phyloP scores from a whole-genome alignment of 495 filamentous ascomycete species.

The Articulospora tetracladia region DNA sequence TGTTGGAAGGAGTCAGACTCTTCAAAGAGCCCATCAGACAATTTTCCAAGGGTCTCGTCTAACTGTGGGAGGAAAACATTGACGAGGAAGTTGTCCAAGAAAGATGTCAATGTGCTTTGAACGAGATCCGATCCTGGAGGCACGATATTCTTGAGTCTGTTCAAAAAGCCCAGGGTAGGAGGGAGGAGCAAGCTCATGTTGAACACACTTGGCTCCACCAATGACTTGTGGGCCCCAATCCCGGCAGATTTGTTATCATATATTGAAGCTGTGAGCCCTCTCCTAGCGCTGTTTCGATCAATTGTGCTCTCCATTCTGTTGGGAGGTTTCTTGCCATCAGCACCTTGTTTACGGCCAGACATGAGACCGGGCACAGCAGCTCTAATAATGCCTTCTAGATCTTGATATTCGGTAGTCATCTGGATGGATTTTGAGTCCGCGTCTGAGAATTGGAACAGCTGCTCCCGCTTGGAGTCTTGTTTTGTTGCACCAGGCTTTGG shows the following conservation, averaged over 20 bases:
- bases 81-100: constrained; percentile 96
- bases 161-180: constrained; percentile 89
- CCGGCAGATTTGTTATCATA: constrained; percentile 16
- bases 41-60: constrained; percentile 89
- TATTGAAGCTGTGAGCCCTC: constrained; percentile 40
- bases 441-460: constrained; percentile 87
- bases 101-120: constrained; percentile 84
- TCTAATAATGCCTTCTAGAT: constrained; percentile 84
- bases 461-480: constrained; percentile 53
- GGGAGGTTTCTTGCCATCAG: constrained; percentile 36
- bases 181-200: constrained; percentile 94
- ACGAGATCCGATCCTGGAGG: constrained; percentile 79
- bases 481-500: constrained; percentile 33
- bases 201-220: constrained; percentile 94
- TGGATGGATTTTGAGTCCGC: constrained; percentile 72
- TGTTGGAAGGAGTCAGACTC: constrained; percentile 84
- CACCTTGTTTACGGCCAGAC: constrained; percentile 58
- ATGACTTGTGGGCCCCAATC: constrained; percentile 65
- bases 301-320: constrained; percentile 25
- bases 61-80: constrained; percentile 97
- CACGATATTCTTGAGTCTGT: constrained; percentile 86
- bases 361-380: constrained; percentile 91
- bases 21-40: constrained; percentile 76
- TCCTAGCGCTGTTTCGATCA: constrained; percentile 37
- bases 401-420: constrained; percentile 77